Evolutionary conservation across 1,284 basidiomycete species (phyloP).

Genomic region (Xerocomus nothofagi): DNA sequence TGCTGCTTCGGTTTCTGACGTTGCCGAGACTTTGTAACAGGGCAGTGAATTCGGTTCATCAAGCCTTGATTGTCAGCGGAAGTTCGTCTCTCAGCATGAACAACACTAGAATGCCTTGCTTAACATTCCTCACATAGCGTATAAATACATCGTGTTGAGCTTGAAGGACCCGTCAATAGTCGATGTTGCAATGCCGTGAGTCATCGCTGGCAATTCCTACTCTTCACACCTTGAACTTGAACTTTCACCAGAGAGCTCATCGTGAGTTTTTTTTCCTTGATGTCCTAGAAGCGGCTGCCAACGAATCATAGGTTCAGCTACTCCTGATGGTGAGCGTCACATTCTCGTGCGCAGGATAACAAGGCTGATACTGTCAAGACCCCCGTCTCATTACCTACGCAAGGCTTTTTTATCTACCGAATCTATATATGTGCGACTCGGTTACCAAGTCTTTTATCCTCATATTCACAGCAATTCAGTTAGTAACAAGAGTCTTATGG

Average conservation of each 20-base stretch:
- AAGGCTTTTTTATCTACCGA: conserved; percentile 1
- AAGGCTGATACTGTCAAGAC: neutral
- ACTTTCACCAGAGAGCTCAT: neutral
- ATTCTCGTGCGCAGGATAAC: neutral
- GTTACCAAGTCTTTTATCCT: neutral
- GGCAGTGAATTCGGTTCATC: conserved; percentile 1
- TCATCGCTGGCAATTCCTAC: neutral
- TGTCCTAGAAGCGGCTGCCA: neutral
- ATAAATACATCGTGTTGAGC: conserved; percentile 1
- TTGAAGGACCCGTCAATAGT: neutral
- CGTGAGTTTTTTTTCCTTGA: neutral
- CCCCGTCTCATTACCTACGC: conserved; percentile 3
- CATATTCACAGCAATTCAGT: neutral
- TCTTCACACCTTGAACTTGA: neutral
- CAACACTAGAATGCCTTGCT: neutral
- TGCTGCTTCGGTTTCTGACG: neutral
- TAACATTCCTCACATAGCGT: neutral
- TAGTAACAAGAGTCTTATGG: neutral
- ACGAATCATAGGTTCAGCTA: conserved; percentile 1
- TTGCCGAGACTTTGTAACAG: neutral
- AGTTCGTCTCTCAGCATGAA: neutral
- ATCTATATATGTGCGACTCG: conserved; percentile 1
- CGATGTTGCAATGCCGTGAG: neutral
- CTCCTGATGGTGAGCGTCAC: conserved; percentile 1
- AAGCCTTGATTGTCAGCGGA: conserved; percentile 1